Conservation (phyloP, 345 rosid genomes). For the Isatis tinctoria region DNA sequence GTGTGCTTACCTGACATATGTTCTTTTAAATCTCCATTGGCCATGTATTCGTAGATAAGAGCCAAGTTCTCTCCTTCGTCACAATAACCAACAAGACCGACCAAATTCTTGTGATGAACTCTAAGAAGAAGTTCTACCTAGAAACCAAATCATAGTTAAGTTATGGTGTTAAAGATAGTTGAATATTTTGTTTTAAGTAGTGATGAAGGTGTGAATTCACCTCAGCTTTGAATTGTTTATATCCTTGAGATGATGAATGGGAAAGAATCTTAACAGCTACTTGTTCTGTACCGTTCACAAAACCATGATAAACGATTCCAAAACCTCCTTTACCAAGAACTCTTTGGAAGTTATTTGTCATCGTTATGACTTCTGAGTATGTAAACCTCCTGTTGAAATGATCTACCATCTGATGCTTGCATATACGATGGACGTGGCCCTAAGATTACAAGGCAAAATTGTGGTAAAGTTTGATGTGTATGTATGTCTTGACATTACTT, state of each 20-base stretch:
- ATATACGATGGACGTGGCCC: not conserved
- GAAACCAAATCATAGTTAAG: not conserved
- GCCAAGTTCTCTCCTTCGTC: constrained; percentile 36
- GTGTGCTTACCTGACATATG: constrained; percentile 36
- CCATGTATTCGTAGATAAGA: constrained; percentile 56
- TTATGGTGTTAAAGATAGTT: not conserved
- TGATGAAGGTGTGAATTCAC: constrained; percentile 8
- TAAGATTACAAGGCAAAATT: not conserved
- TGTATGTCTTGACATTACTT: not conserved
- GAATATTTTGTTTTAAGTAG: not conserved
- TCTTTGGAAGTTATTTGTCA: constrained; percentile 47
- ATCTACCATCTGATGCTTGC: constrained; percentile 12
- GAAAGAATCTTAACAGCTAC: constrained; percentile 44
- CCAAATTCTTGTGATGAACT: constrained; percentile 61
- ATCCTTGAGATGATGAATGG: constrained; percentile 36
- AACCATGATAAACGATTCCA: constrained; percentile 56
- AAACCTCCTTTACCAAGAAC: constrained; percentile 58
- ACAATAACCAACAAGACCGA: constrained; percentile 44
- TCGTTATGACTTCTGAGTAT: constrained; percentile 28
- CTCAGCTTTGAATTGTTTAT: constrained; percentile 40
- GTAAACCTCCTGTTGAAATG: constrained; percentile 25
- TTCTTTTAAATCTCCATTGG: constrained; percentile 38
- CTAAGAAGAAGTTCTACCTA: constrained; percentile 51
- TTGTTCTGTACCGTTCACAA: constrained; percentile 20
- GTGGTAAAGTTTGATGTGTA: not conserved